These are phyloP conservation scores for Poa pratensis DNA, from an alignment of 176 grass and related monocot species.

Conservation along the genomic window DNA sequence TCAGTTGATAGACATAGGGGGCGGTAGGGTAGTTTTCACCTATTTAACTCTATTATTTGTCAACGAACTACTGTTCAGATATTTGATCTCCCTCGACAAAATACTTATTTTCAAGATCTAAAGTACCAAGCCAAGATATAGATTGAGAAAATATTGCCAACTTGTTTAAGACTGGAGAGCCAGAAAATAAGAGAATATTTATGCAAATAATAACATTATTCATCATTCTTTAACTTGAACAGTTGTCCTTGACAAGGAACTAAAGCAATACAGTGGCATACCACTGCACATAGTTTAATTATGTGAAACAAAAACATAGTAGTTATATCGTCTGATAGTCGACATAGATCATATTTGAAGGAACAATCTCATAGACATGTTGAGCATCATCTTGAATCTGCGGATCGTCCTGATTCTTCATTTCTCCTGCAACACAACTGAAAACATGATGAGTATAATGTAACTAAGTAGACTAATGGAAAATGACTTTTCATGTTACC, in stretches of 20 bases:
- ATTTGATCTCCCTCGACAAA: not conserved
- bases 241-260: not conserved
- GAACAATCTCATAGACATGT: not conserved
- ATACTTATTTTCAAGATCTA: not conserved
- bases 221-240: not conserved
- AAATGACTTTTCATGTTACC: conserved; percentile 8
- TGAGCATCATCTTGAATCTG: conserved; percentile 1
- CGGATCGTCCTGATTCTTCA: not conserved
- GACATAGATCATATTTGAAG: not conserved
- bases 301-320: not conserved
- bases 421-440: not conserved
- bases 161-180: not conserved
- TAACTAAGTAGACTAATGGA: conserved; percentile 1
- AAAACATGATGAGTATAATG: not conserved
- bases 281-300: not conserved
- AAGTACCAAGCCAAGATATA: not conserved
- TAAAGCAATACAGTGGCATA: not conserved
- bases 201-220: not conserved
- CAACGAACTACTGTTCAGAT: not conserved
- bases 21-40: not conserved
- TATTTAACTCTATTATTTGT: not conserved
- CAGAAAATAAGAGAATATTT: not conserved
- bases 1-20: too few species aligned
- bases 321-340: not conserved
- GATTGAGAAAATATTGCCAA: not conserved